phyloP scores from a whole-genome alignment of 345 rosid species.

The Erysimum cheiranthoides region DNA sequence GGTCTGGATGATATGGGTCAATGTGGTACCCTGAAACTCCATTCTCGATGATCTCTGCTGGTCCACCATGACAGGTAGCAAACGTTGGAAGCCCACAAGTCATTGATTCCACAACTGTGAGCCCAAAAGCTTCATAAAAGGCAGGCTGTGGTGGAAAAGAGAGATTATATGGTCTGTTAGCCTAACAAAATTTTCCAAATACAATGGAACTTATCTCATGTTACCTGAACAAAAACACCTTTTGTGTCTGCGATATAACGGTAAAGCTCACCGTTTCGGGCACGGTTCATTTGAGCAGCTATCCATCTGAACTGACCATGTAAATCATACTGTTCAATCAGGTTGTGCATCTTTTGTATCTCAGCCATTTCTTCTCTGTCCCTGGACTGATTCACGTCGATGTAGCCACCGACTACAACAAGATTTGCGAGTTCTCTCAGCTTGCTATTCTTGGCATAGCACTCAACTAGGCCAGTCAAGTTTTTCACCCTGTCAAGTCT shows the following conservation, averaged over 20 bases:
- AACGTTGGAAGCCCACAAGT: conserved; percentile 64
- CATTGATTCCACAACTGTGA: conserved; percentile 66
- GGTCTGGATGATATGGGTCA: conserved; percentile 58
- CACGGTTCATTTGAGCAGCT: conserved; percentile 62
- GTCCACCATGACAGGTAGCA: conserved; percentile 68
- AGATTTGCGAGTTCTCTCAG: conserved; percentile 60
- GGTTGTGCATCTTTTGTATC: conserved; percentile 57
- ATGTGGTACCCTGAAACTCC: conserved; percentile 65
- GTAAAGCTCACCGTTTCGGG: conserved; percentile 64
- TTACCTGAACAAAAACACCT: conserved; percentile 60
- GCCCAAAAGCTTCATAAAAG: conserved; percentile 66
- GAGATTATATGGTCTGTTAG: not conserved
- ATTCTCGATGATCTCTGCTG: conserved; percentile 60
- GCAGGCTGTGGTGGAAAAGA: conserved; percentile 50
- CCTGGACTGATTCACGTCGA: conserved; percentile 50
- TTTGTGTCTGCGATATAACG: conserved; percentile 59
- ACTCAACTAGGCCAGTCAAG: conserved; percentile 65
- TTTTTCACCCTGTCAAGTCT: conserved; percentile 68
- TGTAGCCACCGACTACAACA: conserved; percentile 57
- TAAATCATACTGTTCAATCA: conserved; percentile 54
- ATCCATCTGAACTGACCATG: conserved; percentile 65
- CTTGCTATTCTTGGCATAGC: conserved; percentile 52
- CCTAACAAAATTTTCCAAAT: not conserved
- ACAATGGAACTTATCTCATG: not conserved
- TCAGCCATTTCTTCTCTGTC: conserved; percentile 64